Conservation (phyloP, 1,139 yeast genomes). For the Kurtzmaniella quercitrusa region DNA sequence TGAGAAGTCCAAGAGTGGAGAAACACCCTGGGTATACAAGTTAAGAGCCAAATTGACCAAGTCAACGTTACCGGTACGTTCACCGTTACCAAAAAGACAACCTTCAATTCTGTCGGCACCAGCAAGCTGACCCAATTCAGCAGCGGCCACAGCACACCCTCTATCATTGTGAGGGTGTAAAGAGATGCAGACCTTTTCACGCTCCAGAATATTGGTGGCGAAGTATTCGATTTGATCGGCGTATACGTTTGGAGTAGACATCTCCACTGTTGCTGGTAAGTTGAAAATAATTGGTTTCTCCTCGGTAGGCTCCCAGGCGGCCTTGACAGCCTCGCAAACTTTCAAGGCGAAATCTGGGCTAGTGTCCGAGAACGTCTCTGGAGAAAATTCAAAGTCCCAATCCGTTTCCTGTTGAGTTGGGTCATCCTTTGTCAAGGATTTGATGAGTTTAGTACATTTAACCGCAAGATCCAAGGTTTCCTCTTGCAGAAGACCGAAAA, state of each 20-base stretch:
- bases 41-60: conserved; percentile 88
- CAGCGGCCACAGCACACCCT: conserved; percentile 97
- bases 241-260: conserved; percentile 87
- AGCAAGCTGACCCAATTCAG: conserved; percentile 89
- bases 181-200: conserved; percentile 84
- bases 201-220: conserved; percentile 67
- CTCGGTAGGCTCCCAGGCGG: conserved; percentile 84
- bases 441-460: conserved; percentile 74
- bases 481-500: conserved; percentile 78
- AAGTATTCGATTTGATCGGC: conserved; percentile 97
- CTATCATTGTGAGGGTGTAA: conserved; percentile 96
- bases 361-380: conserved; percentile 92
- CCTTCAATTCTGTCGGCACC: conserved; percentile 99
- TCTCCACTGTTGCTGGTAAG: conserved; percentile 98
- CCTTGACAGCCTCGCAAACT: conserved; percentile 92
- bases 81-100: conserved; percentile 96
- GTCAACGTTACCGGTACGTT: conserved; percentile 97
- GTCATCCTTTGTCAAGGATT: conserved; percentile 84
- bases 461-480: conserved; percentile 81
- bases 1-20: conserved; percentile 83
- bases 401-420: conserved; percentile 65
- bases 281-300: conserved; percentile 90
- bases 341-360: conserved; percentile 77
- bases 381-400: conserved; percentile 92
- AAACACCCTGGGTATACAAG: conserved; percentile 88